Base-by-base conservation (phyloP, 1,284 basidiomycete species). In the Austroboletus novae-zelandiae region DNA sequence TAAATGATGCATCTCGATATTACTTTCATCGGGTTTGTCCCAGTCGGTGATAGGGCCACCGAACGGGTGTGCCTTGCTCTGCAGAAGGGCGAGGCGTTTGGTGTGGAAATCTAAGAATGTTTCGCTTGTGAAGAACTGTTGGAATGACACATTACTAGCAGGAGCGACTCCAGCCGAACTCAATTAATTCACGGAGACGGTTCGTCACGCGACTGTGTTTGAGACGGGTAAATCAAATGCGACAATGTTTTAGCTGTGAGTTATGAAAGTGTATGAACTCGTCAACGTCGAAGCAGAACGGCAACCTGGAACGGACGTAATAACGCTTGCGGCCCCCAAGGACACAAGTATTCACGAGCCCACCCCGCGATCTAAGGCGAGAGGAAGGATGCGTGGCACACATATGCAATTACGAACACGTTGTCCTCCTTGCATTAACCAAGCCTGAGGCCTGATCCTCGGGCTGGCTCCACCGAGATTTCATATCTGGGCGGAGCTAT, bases 401-500 rank as follows among this genome's bases (percentile, higher is more conserved):
- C 57, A 52, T 55, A 57, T 54, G 40, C 54, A 62, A 39, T 48
- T 45, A 53, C 40, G 41, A 46, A 66, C 64, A 58, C 57, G 62
- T 66, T 60, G 60, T 48, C 62, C 52, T 52, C 47, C 48, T 64
- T 55, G 23, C 46, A 48, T 49, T 53, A 55, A 41, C 50, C 56
- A 64, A 61, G 54, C 64, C 64, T 68, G 64, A 66, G 59, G 53
- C 64, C 64, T 68, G 64, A 66, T 66, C 66, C 64, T 69, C 62
- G 67, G 66, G 54, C 54, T 67, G 50, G 60, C 50, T 57, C 61
- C 61, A 65, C 47, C 53, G 51, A 61, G 53, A 65, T 67, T 65
- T 56, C 64, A 65, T 27, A 27, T 69, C 52, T 64, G 53, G 43
- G 55, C 62, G 66, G 66, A 66, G 55, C 64, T 68, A 31, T 31